Conservation (phyloP, 2,329 filamentous ascomycete genomes). For the Sclerotinia borealis region DNA sequence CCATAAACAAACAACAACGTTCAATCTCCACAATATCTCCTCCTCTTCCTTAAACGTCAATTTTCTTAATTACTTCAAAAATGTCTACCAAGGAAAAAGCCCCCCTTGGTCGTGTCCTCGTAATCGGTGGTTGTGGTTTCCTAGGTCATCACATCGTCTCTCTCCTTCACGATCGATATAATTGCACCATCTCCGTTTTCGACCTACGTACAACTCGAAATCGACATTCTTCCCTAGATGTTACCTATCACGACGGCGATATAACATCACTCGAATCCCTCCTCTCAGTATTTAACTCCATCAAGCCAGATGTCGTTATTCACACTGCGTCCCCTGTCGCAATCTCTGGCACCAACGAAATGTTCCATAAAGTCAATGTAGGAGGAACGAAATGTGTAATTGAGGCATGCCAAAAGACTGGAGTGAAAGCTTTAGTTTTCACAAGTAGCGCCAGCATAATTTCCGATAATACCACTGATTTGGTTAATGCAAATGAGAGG, state of each 20-base stretch:
- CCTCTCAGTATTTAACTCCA: slow-evolving; percentile 54
- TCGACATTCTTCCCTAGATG: slow-evolving; percentile 43
- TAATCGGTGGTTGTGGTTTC: slow-evolving; percentile 81
- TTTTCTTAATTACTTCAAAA: neutral
- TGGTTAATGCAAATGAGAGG: slow-evolving; percentile 78
- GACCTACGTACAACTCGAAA: slow-evolving; percentile 68
- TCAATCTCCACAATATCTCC: neutral
- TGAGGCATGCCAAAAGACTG: slow-evolving; percentile 61
- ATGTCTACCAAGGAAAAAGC: slow-evolving; percentile 17
- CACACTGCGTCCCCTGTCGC: slow-evolving; percentile 76
- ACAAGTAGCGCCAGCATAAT: slow-evolving; percentile 86
- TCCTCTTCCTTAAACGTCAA: neutral
- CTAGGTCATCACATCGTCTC: slow-evolving; percentile 76
- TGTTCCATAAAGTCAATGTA: slow-evolving; percentile 80
- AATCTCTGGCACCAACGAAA: slow-evolving; percentile 47
- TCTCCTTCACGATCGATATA: slow-evolving; percentile 54
- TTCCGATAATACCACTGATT: slow-evolving; percentile 71
- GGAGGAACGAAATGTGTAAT: slow-evolving; percentile 77
- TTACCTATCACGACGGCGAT: slow-evolving; percentile 69
- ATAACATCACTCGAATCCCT: slow-evolving; percentile 64
- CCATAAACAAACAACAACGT: neutral
- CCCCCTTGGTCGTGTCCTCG: slow-evolving; percentile 61
- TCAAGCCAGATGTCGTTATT: slow-evolving; percentile 76
- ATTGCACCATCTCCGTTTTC: slow-evolving; percentile 58
- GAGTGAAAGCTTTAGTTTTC: slow-evolving; percentile 79